Conservation (phyloP, 768 basidiomycete genomes). For the Boletus patriciae region DNA sequence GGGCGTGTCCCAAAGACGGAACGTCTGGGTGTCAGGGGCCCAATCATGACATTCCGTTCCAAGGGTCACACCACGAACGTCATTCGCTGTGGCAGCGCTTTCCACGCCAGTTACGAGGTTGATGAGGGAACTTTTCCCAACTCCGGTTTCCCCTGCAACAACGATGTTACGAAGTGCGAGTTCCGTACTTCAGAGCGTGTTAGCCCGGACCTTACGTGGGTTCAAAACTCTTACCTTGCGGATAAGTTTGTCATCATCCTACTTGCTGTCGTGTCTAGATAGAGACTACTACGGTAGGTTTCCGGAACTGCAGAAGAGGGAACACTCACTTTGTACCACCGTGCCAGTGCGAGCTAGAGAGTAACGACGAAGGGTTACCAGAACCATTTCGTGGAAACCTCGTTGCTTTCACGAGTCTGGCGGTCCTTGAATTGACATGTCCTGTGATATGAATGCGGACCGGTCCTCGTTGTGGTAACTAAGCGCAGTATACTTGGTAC, state of each 20-base stretch:
- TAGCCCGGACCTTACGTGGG: not conserved
- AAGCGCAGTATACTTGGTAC: too few relatives aligned
- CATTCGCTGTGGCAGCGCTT: constrained; percentile 22
- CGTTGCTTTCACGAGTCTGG: constrained; percentile 23
- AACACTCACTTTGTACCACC: constrained; percentile 5
- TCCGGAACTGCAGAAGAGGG: not conserved
- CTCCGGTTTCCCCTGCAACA: constrained; percentile 30
- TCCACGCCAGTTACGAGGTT: constrained; percentile 29
- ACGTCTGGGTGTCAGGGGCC: constrained; percentile 17
- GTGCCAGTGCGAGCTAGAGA: not conserved
- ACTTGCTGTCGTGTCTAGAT: constrained; percentile 2
- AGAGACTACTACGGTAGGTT: not conserved
- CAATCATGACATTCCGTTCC: constrained; percentile 21
- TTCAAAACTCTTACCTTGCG: constrained; percentile 1
- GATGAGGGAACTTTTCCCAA: constrained; percentile 34
- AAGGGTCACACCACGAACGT: constrained; percentile 25
- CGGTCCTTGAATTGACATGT: too few relatives aligned
- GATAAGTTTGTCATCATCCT: constrained; percentile 8
- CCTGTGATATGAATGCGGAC: too few relatives aligned
- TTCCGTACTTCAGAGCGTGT: constrained; percentile 6
- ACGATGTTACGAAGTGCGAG: constrained; percentile 29
- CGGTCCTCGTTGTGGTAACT: too few relatives aligned
- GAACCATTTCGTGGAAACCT: constrained; percentile 13
- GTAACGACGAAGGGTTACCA: constrained; percentile 8
- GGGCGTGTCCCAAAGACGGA: constrained; percentile 33